Conservation (phyloP, 331 rosid species). For the Dryas integrifolia region DNA sequence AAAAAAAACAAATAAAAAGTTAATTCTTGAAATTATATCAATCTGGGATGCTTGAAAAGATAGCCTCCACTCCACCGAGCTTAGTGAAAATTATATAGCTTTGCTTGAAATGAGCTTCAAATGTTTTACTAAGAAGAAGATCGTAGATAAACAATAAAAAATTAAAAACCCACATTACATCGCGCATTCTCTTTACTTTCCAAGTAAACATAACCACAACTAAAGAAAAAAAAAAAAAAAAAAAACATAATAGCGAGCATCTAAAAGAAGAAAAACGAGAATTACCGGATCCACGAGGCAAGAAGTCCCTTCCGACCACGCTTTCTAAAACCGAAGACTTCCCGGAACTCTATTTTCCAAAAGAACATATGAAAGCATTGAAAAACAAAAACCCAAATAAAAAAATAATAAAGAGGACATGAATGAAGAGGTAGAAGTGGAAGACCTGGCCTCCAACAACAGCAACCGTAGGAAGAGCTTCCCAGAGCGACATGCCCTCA, state of each 20-base stretch:
- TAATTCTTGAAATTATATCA: neutral
- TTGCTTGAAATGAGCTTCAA: neutral
- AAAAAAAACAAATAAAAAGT: no score
- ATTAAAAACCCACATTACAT: neutral
- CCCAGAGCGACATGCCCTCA: constrained; percentile 98
- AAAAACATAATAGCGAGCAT: neutral
- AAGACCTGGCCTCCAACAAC: constrained; percentile 99
- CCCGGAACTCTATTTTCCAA: constrained; percentile 71
- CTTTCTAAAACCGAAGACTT: constrained; percentile 96
- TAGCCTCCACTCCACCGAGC: neutral
- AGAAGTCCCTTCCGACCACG: constrained; percentile 95
- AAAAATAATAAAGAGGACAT: neutral
- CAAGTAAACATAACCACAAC: neutral
- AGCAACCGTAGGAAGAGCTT: constrained; percentile 99
- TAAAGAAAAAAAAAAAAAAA: neutral
- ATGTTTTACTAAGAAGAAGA: neutral
- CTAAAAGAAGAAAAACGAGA: neutral
- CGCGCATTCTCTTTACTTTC: constrained; percentile 1
- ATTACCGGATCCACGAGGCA: constrained; percentile 98
- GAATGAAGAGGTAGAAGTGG: neutral
- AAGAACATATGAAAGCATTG: neutral
- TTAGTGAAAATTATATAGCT: neutral
- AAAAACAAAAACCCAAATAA: neutral
- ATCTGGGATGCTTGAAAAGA: neutral
- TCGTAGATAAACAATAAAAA: neutral